Base-by-base conservation (phyloP, 202 grass and related monocot species). In the Setaria italica region DNA sequence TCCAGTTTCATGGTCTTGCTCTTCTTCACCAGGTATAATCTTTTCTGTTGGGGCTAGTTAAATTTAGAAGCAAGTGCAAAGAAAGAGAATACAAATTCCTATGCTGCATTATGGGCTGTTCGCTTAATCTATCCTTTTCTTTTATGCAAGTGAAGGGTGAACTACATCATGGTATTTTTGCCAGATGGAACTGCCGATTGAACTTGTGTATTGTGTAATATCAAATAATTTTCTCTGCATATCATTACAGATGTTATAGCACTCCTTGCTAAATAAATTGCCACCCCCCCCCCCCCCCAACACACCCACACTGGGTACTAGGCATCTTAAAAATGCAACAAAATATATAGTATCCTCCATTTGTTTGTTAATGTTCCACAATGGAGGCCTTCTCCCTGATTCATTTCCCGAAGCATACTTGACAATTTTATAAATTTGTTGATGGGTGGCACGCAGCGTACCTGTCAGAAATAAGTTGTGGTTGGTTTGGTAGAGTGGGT, bases 1-100 rank as follows among this genome's bases (percentile, higher is more conserved):
- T 95, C 41, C 93, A 95, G 86, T 94, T 94, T 78, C 92, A 94
- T 77, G 92, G 87, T 58, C 90, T 94, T 32, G 88, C 87, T 74
- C 92, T 94, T 88, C 85, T 92, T 84, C 92, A 94, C 53, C 92
- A 88, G 92, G 92, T 94, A 77, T 64, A 75, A 53, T 82, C 46
- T 79, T 79, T 80, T 80, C 50, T 71, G 50, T 70, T 37, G 6
- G 4, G 41, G 9, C 37, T 32, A 84, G 10, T 32, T 81, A 55
- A 74, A n/a, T 68, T n/a, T 80, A 25, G 10, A 62, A 65, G 41
- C 48, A 80, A 81, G 3, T 53, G 67, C 51, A 71, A 32, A 87
- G 17, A 54, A 21, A 84, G 21, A 49, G 56, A 57, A 2, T 83
- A 62, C 59, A 80, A 63, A 81, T 85, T 20, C 19, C 11, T 47